phyloP scores from a whole-genome alignment of 768 basidiomycete genomes.

The Cytidiella melzeri region DNA sequence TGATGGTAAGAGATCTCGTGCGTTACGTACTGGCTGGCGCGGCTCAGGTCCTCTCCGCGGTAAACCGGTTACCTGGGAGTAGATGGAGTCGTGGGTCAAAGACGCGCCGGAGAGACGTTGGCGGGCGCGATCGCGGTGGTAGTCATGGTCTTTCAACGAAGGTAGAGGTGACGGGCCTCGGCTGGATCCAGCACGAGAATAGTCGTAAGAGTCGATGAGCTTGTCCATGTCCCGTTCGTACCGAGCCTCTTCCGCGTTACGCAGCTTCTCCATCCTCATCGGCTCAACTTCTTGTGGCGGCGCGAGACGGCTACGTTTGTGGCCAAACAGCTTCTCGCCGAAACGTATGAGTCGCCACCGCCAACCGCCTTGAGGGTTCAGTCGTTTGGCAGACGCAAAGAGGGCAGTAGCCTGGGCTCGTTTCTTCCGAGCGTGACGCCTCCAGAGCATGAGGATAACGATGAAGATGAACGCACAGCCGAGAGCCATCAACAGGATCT shows the following conservation, averaged over 20 bases:
- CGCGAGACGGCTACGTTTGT: slow-evolving; percentile 22
- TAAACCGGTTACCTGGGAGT: slow-evolving; percentile 62
- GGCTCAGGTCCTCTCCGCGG: slow-evolving; percentile 59
- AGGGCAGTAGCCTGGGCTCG: slow-evolving; percentile 59
- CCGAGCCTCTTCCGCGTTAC: slow-evolving; percentile 41
- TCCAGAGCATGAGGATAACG: slow-evolving; percentile 59
- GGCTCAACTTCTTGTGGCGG: slow-evolving; percentile 32
- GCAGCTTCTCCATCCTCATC: slow-evolving; percentile 44
- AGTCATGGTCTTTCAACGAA: slow-evolving; percentile 24
- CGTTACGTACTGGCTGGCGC: slow-evolving; percentile 60
- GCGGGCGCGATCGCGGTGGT: slow-evolving; percentile 12
- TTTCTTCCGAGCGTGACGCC: slow-evolving; percentile 61
- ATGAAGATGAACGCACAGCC: slow-evolving; percentile 78
- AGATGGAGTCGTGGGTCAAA: slow-evolving; percentile 50
- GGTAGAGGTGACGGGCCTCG: slow-evolving; percentile 39
- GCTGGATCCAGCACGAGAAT: slow-evolving; percentile 34
- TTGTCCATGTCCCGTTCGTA: slow-evolving; percentile 43
- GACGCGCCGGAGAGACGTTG: slow-evolving; percentile 25
- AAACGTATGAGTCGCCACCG: slow-evolving; percentile 48
- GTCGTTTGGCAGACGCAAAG: slow-evolving; percentile 56
- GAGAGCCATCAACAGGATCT: slow-evolving; percentile 78
- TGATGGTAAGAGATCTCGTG: slow-evolving; percentile 33
- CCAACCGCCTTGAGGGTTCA: slow-evolving; percentile 48
- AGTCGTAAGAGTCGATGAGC: slow-evolving; percentile 40
- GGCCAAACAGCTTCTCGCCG: slow-evolving; percentile 55